Percentiles rank a stretch among this genome's conserved stretches.
These are phyloP conservation scores for Silene vulgaris DNA, from an alignment of 179 eudicot genomes.

Conservation along the genomic window DNA sequence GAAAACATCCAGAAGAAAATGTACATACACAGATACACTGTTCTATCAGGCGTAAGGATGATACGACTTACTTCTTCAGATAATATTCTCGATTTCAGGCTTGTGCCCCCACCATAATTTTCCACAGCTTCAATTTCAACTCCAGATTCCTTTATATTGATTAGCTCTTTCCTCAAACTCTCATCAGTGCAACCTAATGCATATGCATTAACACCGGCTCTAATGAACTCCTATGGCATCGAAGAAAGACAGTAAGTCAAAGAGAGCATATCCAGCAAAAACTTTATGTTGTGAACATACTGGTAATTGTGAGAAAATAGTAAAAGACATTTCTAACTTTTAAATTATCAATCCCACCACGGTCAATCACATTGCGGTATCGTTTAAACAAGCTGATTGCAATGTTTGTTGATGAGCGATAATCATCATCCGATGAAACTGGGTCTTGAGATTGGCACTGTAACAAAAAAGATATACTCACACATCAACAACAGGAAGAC, in stretches of 20 bases:
- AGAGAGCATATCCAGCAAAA: neutral
- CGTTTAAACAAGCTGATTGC: constrained; percentile 85
- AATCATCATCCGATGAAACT: constrained; percentile 71
- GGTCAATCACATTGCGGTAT: constrained; percentile 68
- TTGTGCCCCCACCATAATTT: constrained; percentile 53
- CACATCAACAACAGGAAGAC: neutral
- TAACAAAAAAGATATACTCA: constrained; percentile 5
- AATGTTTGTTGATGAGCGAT: constrained; percentile 84
- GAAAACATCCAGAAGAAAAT: neutral
- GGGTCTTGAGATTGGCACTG: constrained; percentile 65
- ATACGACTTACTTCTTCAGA: constrained; percentile 56
- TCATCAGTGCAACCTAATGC: constrained; percentile 94
- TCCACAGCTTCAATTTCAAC: constrained; percentile 70
- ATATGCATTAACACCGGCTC: constrained; percentile 92
- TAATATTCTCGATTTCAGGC: constrained; percentile 62
- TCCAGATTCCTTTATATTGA: constrained; percentile 62
- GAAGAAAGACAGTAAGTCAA: constrained; percentile 22
- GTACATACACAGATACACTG: neutral
- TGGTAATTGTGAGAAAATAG: constrained; percentile 7
- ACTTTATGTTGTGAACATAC: neutral
- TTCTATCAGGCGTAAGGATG: constrained; percentile 7
- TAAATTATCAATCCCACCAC: constrained; percentile 88
- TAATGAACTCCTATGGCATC: constrained; percentile 68
- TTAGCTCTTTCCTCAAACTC: constrained; percentile 75
- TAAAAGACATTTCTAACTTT: constrained; percentile 36